Evolutionary conservation across 2,329 filamentous ascomycete genomes (phyloP), one percentile per base, ranked within the genome.

Genomic region (Pseudonectria foliicola): DNA sequence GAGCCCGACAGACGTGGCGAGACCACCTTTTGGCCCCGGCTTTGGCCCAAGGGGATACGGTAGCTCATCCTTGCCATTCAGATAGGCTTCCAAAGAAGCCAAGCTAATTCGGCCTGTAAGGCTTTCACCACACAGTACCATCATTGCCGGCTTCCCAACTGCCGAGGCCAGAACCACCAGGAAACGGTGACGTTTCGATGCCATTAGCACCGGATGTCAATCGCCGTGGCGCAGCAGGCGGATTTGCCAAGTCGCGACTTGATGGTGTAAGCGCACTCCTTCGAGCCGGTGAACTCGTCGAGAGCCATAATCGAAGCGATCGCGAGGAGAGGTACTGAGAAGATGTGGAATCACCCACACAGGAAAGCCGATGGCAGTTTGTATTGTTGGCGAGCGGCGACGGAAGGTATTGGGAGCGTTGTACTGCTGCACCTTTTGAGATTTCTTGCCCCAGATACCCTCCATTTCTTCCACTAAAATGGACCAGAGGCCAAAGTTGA

Each of bases 181-280:
- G 41, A 13, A 55, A 59, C 27, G 49, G 49, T 12, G 55, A 61
- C 29, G 53, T 59, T 16, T 27, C 56, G 29, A 62, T 57, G 54
- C 54, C 49, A 6, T 37, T 51, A 11, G 43, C 49, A 24, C 40
- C 48, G 31, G 45, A 52, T 31, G 38, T 46, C 6, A 31, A n/a
- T n/a, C n/a, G 39, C 13, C 37, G 44, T 4, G 32, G 48, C 12
- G 56, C 27, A 18, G 32, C 44, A 12, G 33, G 33, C 14, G 44
- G 43, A 5, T 52, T 56, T 6, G 25, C 32, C 3, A 57, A 48
- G 30, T 30, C 38, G 8, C 52, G 52, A 4, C 55, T 78, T 13
- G 75, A 80, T 41, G 75, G 75, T 2, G 74, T 80, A 58, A 75
- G 65, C 39, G 75, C 75, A 6, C 57, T 80, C 10, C 53, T 80